Conservation (phyloP, 2,329 filamentous ascomycete genomes). For the Cryphonectria nitschkei region DNA sequence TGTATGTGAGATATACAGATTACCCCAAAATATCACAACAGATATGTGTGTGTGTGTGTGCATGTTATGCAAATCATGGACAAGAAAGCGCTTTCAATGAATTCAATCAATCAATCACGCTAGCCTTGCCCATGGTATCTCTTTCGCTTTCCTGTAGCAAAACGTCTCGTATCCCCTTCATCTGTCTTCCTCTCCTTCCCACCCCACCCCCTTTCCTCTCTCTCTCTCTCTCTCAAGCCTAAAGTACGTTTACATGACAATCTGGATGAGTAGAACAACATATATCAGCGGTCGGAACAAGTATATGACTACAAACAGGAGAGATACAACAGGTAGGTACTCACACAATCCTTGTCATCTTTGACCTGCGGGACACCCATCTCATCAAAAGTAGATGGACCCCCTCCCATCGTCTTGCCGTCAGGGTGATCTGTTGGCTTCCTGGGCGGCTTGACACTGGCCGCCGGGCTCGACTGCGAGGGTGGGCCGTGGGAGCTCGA, state of each 20-base stretch:
- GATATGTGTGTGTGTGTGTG: not conserved
- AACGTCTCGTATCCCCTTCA: not conserved
- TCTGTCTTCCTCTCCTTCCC: not conserved
- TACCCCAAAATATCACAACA: not conserved
- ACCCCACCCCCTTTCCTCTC: not conserved
- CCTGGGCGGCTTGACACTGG: constrained; percentile 18
- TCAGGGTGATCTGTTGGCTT: constrained; percentile 42
- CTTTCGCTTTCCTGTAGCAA: constrained; percentile 2
- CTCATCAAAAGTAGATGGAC: constrained; percentile 94
- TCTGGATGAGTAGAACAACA: not conserved
- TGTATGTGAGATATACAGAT: not conserved
- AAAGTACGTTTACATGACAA: constrained; percentile 4
- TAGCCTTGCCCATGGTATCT: not conserved
- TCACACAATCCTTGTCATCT: constrained; percentile 88
- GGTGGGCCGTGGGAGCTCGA: constrained; percentile 17
- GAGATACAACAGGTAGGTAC: constrained; percentile 36
- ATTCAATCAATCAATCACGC: not conserved
- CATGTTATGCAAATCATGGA: constrained; percentile 8
- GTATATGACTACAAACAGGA: not conserved
- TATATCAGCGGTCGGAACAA: not conserved
- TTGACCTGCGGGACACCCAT: constrained; percentile 92
- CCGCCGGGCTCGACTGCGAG: constrained; percentile 21
- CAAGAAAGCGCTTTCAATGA: not conserved
- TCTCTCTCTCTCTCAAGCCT: not conserved
- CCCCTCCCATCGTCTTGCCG: constrained; percentile 62